Evolutionary conservation across 2,329 filamentous ascomycete species (phyloP).

Genomic region (Aureobasidium sp.): DNA sequence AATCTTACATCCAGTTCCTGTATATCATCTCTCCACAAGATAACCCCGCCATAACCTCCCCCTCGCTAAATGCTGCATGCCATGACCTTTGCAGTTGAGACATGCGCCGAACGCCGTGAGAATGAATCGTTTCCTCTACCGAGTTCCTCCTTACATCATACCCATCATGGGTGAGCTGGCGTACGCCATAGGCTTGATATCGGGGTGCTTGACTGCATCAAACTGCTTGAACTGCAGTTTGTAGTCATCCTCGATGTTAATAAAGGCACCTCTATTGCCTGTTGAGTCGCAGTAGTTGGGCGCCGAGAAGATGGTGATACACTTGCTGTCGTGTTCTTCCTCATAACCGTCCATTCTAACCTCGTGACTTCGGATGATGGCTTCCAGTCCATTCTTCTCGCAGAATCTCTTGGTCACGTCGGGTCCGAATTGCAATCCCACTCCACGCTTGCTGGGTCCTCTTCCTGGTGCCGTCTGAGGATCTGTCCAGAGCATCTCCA

Average conservation of each 20-base stretch:
- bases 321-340: conserved; percentile 89
- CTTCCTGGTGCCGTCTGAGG: conserved; percentile 80
- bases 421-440: conserved; percentile 93
- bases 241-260: conserved; percentile 88
- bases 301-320: conserved; percentile 97
- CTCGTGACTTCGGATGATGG: conserved; percentile 94
- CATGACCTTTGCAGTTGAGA: conserved; percentile 10
- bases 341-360: conserved; percentile 99
- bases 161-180: conserved; percentile 73
- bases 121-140: background rate
- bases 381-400: conserved; percentile 88
- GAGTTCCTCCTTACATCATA: conserved; percentile 46
- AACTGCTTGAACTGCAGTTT: conserved; percentile 92
- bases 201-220: conserved; percentile 90
- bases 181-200: conserved; percentile 93
- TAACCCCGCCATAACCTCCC: background rate
- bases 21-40: background rate
- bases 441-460: conserved; percentile 91
- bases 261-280: conserved; percentile 96
- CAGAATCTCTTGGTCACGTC: conserved; percentile 96
- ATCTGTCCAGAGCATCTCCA: conserved; percentile 99
- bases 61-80: background rate
- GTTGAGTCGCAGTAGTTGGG: conserved; percentile 97
- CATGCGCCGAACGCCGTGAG: background rate
- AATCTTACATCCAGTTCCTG: conserved; percentile 4